A percentile compares a stretch with the other conserved stretches of the same genome.
Conservation (phyloP, 2,329 filamentous ascomycete species). For the Aspergillus pseudonomiae region DNA sequence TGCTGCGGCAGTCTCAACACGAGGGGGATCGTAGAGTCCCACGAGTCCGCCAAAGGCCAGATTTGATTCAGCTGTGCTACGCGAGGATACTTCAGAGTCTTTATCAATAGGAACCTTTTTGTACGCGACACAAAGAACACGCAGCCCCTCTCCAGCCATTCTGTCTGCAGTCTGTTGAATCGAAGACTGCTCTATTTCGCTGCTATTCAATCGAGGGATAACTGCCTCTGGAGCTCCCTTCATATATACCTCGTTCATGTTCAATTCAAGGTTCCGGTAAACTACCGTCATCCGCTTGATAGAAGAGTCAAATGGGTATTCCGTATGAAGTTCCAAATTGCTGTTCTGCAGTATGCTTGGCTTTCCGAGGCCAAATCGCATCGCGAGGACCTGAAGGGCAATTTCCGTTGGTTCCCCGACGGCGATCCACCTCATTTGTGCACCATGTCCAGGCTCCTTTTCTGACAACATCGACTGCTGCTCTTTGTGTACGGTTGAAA, state of each 20-base stretch:
- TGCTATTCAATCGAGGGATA: slow-evolving; percentile 37
- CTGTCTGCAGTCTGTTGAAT: slow-evolving; percentile 52
- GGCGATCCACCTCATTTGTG: slow-evolving; percentile 54
- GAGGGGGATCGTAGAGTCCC: slow-evolving; percentile 65
- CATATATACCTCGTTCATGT: slow-evolving; percentile 53
- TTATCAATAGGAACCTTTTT: slow-evolving; percentile 32
- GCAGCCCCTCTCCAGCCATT: slow-evolving; percentile 62
- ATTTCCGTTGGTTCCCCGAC: slow-evolving; percentile 69
- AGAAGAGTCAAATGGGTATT: slow-evolving; percentile 67
- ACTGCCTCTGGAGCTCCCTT: slow-evolving; percentile 67
- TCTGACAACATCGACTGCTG: slow-evolving; percentile 4
- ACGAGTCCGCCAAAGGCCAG: slow-evolving; percentile 62
- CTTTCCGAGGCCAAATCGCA: slow-evolving; percentile 59
- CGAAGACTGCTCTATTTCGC: slow-evolving; percentile 21
- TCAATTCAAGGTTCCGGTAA: slow-evolving; percentile 43
- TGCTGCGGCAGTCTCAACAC: slow-evolving; percentile 60
- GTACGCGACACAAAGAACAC: slow-evolving; percentile 61
- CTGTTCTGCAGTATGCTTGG: slow-evolving; percentile 42
- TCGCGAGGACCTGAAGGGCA: slow-evolving; percentile 67
- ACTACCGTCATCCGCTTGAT: slow-evolving; percentile 70
- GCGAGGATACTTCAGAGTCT: slow-evolving; percentile 40
- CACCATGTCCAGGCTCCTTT: slow-evolving; percentile 10
- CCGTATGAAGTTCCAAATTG: slow-evolving; percentile 42
- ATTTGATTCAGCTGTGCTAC: slow-evolving; percentile 55
- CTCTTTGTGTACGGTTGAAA: slow-evolving; percentile 54